phyloP scores from a whole-genome alignment of 225 moss, liverwort and hornwort species.

The Pseudisothecium myosuroides region DNA sequence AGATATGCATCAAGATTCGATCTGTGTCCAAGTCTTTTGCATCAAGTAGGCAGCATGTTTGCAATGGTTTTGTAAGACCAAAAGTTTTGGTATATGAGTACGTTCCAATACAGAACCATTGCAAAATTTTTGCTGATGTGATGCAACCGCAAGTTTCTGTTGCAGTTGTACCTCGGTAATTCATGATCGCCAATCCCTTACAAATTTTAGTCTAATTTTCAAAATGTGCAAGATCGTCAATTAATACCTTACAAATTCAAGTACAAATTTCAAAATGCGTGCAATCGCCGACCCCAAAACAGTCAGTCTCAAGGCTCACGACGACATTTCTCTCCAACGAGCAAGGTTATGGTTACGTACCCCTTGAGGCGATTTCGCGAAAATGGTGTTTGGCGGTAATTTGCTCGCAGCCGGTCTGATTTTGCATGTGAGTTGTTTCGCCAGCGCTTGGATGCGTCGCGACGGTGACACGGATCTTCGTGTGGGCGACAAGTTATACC shows the following conservation, averaged over 20 bases:
- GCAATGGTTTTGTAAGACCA: not conserved
- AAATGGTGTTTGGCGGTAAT: not conserved
- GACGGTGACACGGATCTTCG: not conserved
- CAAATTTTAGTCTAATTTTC: not conserved
- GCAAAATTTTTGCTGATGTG: no score
- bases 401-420: not conserved
- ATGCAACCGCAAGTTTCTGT: not conserved
- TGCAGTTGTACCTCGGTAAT: not conserved
- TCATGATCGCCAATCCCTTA: not conserved
- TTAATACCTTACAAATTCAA: not conserved
- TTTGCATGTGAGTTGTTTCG: constrained; percentile 1
- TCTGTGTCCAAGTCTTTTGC: not conserved
- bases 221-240: not conserved
- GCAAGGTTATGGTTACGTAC: not conserved
- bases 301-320: not conserved
- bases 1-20: not conserved
- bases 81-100: not conserved
- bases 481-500: not conserved
- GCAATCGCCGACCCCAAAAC: no score
- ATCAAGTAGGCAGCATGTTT: not conserved
- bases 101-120: not conserved
- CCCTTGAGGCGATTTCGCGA: not conserved
- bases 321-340: not conserved
- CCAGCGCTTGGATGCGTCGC: not conserved
- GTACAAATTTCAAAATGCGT: not conserved